Base-by-base conservation (phyloP, 2,329 filamentous ascomycete genomes). In the Fusarium pseudonygamai region DNA sequence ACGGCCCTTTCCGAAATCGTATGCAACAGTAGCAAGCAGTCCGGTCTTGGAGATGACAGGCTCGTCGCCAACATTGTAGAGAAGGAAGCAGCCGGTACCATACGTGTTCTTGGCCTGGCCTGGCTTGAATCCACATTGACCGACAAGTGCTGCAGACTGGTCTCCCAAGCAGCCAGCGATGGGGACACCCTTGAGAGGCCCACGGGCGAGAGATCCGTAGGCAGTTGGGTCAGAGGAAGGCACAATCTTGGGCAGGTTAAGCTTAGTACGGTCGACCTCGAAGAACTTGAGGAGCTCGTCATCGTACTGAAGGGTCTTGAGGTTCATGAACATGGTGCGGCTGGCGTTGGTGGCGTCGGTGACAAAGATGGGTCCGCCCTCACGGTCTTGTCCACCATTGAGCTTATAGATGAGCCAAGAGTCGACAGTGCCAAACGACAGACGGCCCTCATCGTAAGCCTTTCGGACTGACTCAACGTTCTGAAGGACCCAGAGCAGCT, bases 291-390 rank as follows among this genome's bases (percentile, higher is more conserved):
- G 85, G 32, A 97, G 87, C 45, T 87, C 87, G 64, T 94, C 90
- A 80, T 96, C 93, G 82, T 97, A 97, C 77, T 95, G 82, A 67
- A 94, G 87, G 16, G 91, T 95, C 76, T 91, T 88, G 60, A 97
- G 87, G 83, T 97, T 94, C 92, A 97, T 95, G 82, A 97, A 96
- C 94, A 97, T 97, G 69, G 95, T 97, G 78, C 95, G 87, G 60
- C 93, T 96, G 26, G 95, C 95, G 80, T 97, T 97, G 69, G 93
- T 94, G 53, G 92, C 90, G 81, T 97, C 95, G 0, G 95, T 96
- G 65, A 97, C 93, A 79, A 93, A 91, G 47, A 95, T 83, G 55
- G 90, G 88, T 22, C 78, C 78, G n/a, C 75, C 79, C 63, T 85
- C 83, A 58, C 87, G 89, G 67, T 89, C 86, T 37, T 85, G 86